Conservation (phyloP, 2,329 filamentous ascomycete species). For the Aspergillus spinulosporus region DNA sequence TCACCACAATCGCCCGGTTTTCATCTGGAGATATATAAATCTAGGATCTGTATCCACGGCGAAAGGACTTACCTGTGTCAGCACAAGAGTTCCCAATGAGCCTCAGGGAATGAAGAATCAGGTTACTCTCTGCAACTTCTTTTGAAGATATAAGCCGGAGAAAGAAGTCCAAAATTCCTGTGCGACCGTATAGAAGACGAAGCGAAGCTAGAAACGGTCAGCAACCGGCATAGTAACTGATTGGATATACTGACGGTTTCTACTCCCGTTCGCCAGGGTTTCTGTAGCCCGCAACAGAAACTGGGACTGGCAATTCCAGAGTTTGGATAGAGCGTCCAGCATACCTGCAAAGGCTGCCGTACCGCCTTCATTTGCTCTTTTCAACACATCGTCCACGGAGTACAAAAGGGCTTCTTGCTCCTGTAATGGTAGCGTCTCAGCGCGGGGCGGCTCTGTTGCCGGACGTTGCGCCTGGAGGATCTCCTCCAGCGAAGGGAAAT, state of each 20-base stretch:
- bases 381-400: slow-evolving; percentile 34
- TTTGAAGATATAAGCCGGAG: slow-evolving; percentile 39
- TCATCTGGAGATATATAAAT: slow-evolving; percentile 36
- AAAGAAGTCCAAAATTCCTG: slow-evolving; percentile 45
- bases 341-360: slow-evolving; percentile 30
- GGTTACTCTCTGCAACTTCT: slow-evolving; percentile 28
- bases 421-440: slow-evolving; percentile 24
- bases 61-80: slow-evolving; percentile 38
- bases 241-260: slow-evolving; percentile 39
- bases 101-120: slow-evolving; percentile 44
- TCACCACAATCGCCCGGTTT: slow-evolving; percentile 44
- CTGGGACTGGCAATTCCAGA: slow-evolving; percentile 40
- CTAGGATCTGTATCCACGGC: neutral
- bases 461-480: slow-evolving; percentile 26
- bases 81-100: slow-evolving; percentile 49
- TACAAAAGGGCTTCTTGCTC: slow-evolving; percentile 38
- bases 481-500: slow-evolving; percentile 29
- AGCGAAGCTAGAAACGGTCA: slow-evolving; percentile 36
- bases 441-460: slow-evolving; percentile 21
- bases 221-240: neutral
- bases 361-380: slow-evolving; percentile 27
- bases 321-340: slow-evolving; percentile 31
- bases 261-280: slow-evolving; percentile 44
- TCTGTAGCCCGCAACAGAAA: slow-evolving; percentile 40
- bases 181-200: slow-evolving; percentile 41